Percentiles rank a stretch among this genome's conserved stretches.
Evolutionary conservation across 768 basidiomycete genomes (phyloP).

Genomic region (Artomyces pyxidatus): DNA sequence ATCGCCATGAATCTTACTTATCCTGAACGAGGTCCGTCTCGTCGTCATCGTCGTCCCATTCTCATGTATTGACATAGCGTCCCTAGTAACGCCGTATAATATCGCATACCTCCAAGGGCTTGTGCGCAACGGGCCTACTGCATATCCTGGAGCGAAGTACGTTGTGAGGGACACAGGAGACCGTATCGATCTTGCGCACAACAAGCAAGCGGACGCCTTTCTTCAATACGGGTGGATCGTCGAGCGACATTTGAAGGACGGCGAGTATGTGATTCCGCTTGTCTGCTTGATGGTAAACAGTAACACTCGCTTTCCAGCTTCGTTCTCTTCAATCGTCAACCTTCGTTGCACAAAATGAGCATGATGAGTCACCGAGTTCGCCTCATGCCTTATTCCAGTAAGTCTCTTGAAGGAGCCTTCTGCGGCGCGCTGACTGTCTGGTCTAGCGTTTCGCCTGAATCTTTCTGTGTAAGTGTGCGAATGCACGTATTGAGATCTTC

Average conservation of each 20-base stretch:
- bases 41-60: background rate
- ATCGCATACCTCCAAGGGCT: slow-evolving; percentile 90
- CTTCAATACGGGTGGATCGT: slow-evolving; percentile 98
- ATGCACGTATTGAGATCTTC: slow-evolving; percentile 17
- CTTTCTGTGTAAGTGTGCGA: slow-evolving; percentile 79
- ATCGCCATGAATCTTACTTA: slow-evolving; percentile 98
- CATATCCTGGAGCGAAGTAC: slow-evolving; percentile 94
- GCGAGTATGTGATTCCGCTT: slow-evolving; percentile 67
- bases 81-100: slow-evolving; percentile 91
- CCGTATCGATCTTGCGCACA: slow-evolving; percentile 93
- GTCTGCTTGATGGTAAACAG: background rate
- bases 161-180: slow-evolving; percentile 97
- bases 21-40: slow-evolving; percentile 79
- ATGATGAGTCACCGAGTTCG: slow-evolving; percentile 99
- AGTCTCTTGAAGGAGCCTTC: slow-evolving; percentile 25
- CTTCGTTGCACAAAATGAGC: slow-evolving; percentile 98
- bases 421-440: slow-evolving; percentile 11
- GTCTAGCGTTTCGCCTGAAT: slow-evolving; percentile 88
- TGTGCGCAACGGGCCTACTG: slow-evolving; percentile 89
- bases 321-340: slow-evolving; percentile 96
- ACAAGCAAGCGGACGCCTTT: slow-evolving; percentile 91
- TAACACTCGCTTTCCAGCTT: slow-evolving; percentile 48
- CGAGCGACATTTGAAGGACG: slow-evolving; percentile 94
- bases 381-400: slow-evolving; percentile 96
- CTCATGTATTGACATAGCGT: slow-evolving; percentile 5